Conservation (phyloP, 148 eudicot species). For the Dianthus caryophyllus region DNA sequence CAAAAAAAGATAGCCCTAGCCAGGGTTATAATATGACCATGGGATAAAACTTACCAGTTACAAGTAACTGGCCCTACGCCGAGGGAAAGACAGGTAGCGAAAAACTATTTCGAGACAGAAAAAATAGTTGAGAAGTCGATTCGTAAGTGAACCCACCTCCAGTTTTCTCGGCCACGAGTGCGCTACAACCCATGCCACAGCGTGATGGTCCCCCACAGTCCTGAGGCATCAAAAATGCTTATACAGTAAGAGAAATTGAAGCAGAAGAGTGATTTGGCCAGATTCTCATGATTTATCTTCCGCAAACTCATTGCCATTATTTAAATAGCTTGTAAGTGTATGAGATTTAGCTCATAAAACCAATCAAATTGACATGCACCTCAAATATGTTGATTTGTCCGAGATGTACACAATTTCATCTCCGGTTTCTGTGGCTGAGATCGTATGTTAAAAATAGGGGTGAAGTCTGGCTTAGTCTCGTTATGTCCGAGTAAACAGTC, state of each 20-base stretch:
- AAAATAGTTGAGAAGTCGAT: not conserved
- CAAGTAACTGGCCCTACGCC: not conserved
- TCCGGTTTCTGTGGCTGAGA: too few species aligned
- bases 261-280: not conserved
- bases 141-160: conserved; percentile 42
- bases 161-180: conserved; percentile 58
- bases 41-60: not conserved
- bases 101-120: not conserved
- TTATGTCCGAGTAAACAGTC: not conserved
- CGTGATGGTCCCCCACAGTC: conserved; percentile 80
- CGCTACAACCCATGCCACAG: conserved; percentile 91
- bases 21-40: not conserved
- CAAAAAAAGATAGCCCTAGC: not conserved
- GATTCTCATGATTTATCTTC: not conserved
- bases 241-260: not conserved
- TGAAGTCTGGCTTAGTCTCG: not conserved
- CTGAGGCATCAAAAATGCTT: conserved; percentile 34
- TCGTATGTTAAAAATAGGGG: not conserved
- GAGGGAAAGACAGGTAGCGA: not conserved
- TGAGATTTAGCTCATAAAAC: not conserved
- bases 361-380: not conserved
- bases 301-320: not conserved
- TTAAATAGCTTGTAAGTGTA: not conserved
- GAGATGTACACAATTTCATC: not conserved
- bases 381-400: not conserved